A percentile compares a stretch with the other conserved stretches of the same genome.
phyloP scores from a whole-genome alignment of 768 basidiomycete species.

The Suillus cothurnatus region DNA sequence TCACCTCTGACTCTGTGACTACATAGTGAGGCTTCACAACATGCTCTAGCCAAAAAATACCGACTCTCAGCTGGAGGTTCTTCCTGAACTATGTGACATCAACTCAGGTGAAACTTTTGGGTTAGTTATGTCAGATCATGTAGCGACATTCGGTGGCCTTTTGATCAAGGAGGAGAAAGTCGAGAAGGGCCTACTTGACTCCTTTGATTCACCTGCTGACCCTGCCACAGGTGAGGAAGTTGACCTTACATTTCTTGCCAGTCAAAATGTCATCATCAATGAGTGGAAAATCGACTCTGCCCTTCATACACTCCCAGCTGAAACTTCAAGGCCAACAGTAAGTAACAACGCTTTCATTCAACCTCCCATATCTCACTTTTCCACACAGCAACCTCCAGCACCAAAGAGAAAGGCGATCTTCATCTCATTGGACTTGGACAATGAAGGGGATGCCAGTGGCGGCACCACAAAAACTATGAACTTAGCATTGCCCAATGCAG shows the following conservation, averaged over 20 bases:
- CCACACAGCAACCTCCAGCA: too few relatives aligned
- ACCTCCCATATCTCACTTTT: not conserved
- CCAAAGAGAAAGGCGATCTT: too few relatives aligned
- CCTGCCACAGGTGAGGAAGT: not conserved
- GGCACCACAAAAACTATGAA: too few relatives aligned
- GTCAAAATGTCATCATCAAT: not conserved
- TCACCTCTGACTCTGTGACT: constrained; percentile 23
- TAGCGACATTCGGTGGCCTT: not conserved
- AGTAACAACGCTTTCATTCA: not conserved
- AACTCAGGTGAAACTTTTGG: constrained; percentile 19
- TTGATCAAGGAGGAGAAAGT: constrained; percentile 5
- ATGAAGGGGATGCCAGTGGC: too few relatives aligned
- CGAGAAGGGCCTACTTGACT: not conserved
- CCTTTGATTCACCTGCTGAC: not conserved
- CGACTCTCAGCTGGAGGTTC: not conserved
- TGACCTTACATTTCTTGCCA: not conserved
- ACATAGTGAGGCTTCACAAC: constrained; percentile 21
- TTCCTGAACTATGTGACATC: not conserved
- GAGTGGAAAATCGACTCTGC: constrained; percentile 6
- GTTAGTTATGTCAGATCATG: not conserved
- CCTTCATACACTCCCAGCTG: not conserved
- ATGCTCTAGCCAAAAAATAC: not conserved
- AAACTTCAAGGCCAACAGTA: not conserved
- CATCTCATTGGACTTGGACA: too few relatives aligned
- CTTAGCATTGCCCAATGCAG: too few relatives aligned